Evolutionary conservation across 768 basidiomycete genomes (phyloP).

Genomic region (Hypsizygus marmoreus): DNA sequence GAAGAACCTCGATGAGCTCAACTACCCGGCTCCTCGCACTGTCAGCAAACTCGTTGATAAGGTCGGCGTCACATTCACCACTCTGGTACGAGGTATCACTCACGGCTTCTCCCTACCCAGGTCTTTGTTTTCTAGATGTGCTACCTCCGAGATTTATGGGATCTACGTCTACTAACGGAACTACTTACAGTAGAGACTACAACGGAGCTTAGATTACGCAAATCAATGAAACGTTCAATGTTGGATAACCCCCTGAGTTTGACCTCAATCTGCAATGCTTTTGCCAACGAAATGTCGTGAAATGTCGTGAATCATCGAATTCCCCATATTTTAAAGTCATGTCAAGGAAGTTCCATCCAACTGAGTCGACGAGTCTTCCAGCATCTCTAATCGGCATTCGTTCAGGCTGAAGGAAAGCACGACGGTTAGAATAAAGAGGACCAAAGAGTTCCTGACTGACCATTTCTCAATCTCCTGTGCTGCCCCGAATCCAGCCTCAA

Average conservation of each 20-base stretch:
- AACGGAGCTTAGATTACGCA: too few species aligned
- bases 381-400: conserved; percentile 67
- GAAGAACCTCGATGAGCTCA: conserved; percentile 87
- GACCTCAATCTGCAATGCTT: too few species aligned
- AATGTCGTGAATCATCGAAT: not conserved
- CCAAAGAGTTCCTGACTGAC: conserved; percentile 41
- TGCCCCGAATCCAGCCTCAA: conserved; percentile 60
- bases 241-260: too few species aligned
- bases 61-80: conserved; percentile 37
- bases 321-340: not conserved
- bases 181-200: not conserved
- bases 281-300: too few species aligned
- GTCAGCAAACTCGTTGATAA: conserved; percentile 93
- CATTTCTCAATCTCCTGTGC: conserved; percentile 61
- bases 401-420: conserved; percentile 44
- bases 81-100: not conserved
- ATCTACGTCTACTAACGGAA: conserved; percentile 2
- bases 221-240: too few species aligned
- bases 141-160: conserved; percentile 1
- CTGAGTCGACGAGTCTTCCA: conserved; percentile 54
- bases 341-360: conserved; percentile 31
- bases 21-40: conserved; percentile 84
- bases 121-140: conserved; percentile 45
- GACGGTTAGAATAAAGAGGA: not conserved
- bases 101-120: conserved; percentile 22